Conservation (phyloP, 176 grass and related monocot species). For the Bromus sterilis region DNA sequence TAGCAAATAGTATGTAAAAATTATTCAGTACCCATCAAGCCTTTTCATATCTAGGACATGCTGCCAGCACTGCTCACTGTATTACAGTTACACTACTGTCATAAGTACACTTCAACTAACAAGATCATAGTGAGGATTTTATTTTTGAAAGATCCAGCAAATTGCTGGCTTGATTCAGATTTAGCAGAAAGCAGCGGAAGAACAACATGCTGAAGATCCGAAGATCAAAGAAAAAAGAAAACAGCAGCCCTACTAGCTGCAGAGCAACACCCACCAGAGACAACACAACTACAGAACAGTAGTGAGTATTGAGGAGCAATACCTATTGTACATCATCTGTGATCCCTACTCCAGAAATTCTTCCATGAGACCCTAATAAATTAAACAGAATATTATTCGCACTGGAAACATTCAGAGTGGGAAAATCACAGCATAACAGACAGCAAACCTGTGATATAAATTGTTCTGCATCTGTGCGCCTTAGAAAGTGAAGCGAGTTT, state of each 20-base stretch:
- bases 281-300: too few species aligned
- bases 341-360: constrained; percentile 74
- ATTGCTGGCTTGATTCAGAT: too few species aligned
- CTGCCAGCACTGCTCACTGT: neutral
- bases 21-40: neutral
- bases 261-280: too few species aligned
- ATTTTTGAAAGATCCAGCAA: too few species aligned
- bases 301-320: neutral
- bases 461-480: constrained; percentile 75
- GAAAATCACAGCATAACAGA: neutral
- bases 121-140: neutral
- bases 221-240: too few species aligned
- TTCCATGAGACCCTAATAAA: constrained; percentile 80
- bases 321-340: constrained; percentile 38
- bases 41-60: neutral
- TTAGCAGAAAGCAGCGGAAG: too few species aligned
- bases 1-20: neutral
- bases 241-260: too few species aligned
- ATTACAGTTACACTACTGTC: neutral
- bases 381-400: neutral
- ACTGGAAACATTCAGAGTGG: neutral
- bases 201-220: too few species aligned
- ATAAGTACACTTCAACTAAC: neutral
- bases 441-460: constrained; percentile 74
- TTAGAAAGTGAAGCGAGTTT: constrained; percentile 89